phyloP scores from a whole-genome alignment of 495 filamentous ascomycete genomes.

The Penicillium pancosmium region DNA sequence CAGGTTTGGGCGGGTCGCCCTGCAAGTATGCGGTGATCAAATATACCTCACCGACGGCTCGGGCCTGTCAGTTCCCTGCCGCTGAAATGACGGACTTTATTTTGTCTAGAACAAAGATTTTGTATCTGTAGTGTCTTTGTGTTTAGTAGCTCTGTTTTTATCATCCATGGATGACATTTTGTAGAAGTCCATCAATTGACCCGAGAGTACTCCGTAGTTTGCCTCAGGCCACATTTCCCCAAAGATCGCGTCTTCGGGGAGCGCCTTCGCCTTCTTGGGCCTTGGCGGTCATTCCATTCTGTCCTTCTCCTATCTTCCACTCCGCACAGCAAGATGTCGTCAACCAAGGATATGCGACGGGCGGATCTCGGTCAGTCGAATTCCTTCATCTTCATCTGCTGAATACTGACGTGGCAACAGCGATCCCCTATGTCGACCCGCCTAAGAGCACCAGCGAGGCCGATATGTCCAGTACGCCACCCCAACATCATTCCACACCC shows the following conservation, averaged over 20 bases:
- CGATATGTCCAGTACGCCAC: conserved; percentile 54
- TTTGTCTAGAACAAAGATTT: no score
- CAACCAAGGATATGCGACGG: conserved; percentile 85
- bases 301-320: conserved; percentile 13
- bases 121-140: no score
- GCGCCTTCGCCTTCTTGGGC: background rate
- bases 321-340: conserved; percentile 55
- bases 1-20: conserved; percentile 3
- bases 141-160: no score
- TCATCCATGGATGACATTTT: background rate
- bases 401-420: conserved; percentile 34
- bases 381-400: background rate
- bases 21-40: conserved; percentile 13
- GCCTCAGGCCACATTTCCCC: no score
- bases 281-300: conserved; percentile 11
- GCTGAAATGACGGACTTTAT: no score
- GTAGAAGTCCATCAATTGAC: background rate
- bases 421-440: conserved; percentile 65
- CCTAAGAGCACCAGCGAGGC: conserved; percentile 55
- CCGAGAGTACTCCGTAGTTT: background rate
- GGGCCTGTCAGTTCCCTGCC: background rate
- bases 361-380: conserved; percentile 73
- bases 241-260: background rate
- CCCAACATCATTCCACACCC: background rate
- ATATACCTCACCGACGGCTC: background rate